A percentile compares a stretch with the other conserved stretches of the same genome.
These are phyloP conservation scores for Dictyostelium firmibasis DNA, from an alignment of 78 protist species.

Conservation along the genomic window DNA sequence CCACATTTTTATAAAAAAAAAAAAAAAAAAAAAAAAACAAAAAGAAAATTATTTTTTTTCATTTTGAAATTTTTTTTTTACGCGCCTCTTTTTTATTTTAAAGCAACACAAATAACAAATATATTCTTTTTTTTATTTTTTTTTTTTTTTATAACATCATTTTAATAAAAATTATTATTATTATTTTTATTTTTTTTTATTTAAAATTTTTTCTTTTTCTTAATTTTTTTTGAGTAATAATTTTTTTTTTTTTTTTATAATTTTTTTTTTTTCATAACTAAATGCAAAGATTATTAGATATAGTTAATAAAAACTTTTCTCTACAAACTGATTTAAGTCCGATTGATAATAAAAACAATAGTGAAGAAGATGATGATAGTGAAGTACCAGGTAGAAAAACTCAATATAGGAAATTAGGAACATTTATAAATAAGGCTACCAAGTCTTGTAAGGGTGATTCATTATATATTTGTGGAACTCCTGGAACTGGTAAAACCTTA, in stretches of 20 bases:
- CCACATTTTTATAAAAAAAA: no score
- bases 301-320: neutral
- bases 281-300: conserved; percentile 18
- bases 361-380: neutral
- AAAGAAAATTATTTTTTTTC: no score
- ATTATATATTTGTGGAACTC: conserved; percentile 46
- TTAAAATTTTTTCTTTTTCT: neutral
- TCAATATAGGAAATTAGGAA: neutral
- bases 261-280: neutral
- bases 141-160: no score
- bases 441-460: neutral
- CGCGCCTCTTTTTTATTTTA: no score
- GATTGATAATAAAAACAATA: neutral
- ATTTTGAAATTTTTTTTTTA: no score
- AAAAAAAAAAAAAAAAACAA: no score
- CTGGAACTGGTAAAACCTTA: conserved; percentile 70
- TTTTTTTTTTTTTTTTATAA: neutral
- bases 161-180: no score
- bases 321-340: neutral
- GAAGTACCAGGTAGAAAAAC: neutral
- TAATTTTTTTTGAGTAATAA: no score
- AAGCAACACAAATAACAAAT: no score
- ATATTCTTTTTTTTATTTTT: no score
- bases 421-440: neutral
- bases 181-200: neutral